Evolutionary conservation across 345 rosid species (phyloP).

Genomic region (Geranium brycei): DNA sequence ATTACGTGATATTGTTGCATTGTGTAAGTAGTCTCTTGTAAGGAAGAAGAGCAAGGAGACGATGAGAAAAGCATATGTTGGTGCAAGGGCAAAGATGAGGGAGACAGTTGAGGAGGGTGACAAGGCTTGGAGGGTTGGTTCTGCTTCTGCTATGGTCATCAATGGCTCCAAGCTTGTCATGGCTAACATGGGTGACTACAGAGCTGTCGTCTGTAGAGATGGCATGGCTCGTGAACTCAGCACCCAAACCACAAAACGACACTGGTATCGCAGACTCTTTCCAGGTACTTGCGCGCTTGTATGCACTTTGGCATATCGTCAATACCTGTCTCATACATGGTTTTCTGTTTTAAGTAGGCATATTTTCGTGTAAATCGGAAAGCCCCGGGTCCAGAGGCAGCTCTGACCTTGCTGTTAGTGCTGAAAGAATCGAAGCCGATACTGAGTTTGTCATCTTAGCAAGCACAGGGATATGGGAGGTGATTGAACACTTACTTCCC

Average conservation of each 20-base stretch:
- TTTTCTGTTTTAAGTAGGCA: constrained; percentile 8
- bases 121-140: constrained; percentile 23
- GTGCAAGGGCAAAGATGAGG: constrained; percentile 35
- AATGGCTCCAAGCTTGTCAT: constrained; percentile 56
- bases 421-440: constrained; percentile 29
- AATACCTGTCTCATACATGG: neutral
- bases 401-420: constrained; percentile 24
- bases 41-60: constrained; percentile 41
- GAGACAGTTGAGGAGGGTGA: constrained; percentile 18
- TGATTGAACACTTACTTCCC: constrained; percentile 5
- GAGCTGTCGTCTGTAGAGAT: constrained; percentile 46
- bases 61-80: constrained; percentile 39
- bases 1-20: constrained; percentile 12
- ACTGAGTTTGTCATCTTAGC: constrained; percentile 62
- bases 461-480: constrained; percentile 73
- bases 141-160: constrained; percentile 50
- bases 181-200: constrained; percentile 46
- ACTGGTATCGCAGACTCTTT: constrained; percentile 35
- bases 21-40: constrained; percentile 19
- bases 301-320: too few relatives aligned
- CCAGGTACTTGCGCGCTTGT: constrained; percentile 20
- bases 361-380: constrained; percentile 23
- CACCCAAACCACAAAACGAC: constrained; percentile 18
- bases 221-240: constrained; percentile 49
- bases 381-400: constrained; percentile 13